A percentile compares a stretch with the other conserved stretches of the same genome.
phyloP scores from a whole-genome alignment of 345 rosid species.

The Acer saccharum region DNA sequence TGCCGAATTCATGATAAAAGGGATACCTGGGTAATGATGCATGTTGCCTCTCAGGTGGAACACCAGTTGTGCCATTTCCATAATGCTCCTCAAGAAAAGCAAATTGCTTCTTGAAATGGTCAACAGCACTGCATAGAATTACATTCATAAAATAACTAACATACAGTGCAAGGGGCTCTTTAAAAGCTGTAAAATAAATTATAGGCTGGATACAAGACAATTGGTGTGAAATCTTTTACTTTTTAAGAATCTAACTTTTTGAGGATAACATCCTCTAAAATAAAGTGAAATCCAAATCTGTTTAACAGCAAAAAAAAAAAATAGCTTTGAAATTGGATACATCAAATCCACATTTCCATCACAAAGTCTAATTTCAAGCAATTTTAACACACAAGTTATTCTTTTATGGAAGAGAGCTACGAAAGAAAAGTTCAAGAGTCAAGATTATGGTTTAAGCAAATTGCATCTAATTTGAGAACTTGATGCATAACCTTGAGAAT shows the following conservation, averaged over 20 bases:
- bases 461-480: neutral
- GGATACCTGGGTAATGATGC: slow-evolving; percentile 92
- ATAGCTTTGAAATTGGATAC: neutral
- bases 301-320: neutral
- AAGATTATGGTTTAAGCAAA: no score
- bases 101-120: slow-evolving; percentile 97
- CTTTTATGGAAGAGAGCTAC: neutral
- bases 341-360: neutral
- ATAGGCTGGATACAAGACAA: neutral
- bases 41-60: slow-evolving; percentile 93
- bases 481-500: neutral
- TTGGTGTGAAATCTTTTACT: neutral
- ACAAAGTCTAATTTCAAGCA: neutral
- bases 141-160: slow-evolving; percentile 1
- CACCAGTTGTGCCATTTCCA: slow-evolving; percentile 74
- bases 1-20: neutral
- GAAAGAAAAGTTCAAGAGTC: no score
- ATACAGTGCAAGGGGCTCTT: neutral
- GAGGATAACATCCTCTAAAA: neutral
- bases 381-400: neutral
- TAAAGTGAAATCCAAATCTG: neutral
- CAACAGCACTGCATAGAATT: slow-evolving; percentile 76
- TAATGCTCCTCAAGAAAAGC: slow-evolving; percentile 95
- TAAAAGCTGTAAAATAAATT: neutral
- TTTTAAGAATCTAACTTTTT: neutral